phyloP scores from a whole-genome alignment of 1,139 yeast genomes.

The Scheffersomyces titani region DNA sequence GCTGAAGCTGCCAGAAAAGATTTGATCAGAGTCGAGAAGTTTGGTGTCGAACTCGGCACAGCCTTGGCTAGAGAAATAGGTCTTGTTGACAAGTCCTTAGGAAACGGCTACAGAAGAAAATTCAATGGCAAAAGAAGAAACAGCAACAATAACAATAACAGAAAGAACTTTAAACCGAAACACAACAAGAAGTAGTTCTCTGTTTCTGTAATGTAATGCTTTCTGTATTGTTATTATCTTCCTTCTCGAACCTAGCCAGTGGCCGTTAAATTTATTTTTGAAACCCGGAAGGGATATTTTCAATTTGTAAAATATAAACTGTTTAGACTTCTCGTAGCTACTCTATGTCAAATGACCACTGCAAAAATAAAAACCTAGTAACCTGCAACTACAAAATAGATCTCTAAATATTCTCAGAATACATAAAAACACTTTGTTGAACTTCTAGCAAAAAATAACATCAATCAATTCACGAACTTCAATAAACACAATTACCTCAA shows the following conservation, averaged over 20 bases:
- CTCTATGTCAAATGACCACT: too few species aligned
- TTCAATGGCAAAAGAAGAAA: conserved; percentile 8
- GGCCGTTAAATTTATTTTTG: too few species aligned
- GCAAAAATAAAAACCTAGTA: background rate
- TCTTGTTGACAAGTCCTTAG: conserved; percentile 39
- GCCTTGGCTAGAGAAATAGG: conserved; percentile 71
- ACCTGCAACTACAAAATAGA: background rate
- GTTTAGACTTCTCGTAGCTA: background rate
- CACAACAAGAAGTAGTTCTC: background rate
- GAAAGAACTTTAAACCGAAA: conserved; percentile 1
- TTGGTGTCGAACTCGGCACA: conserved; percentile 75
- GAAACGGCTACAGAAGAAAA: conserved; percentile 10
- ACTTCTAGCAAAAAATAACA: background rate
- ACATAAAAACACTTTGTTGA: background rate
- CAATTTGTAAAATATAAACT: background rate
- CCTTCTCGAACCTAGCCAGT: too few species aligned
- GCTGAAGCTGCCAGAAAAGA: conserved; percentile 58
- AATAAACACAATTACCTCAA: background rate
- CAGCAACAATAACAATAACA: background rate
- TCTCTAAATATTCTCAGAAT: background rate
- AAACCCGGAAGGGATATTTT: too few species aligned
- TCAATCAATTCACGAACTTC: background rate
- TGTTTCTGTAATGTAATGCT: background rate
- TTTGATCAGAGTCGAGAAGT: conserved; percentile 73
- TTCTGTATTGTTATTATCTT: background rate